Evolutionary conservation across 2,329 filamentous ascomycete species (phyloP).

Genomic region (Myotisia sp.): DNA sequence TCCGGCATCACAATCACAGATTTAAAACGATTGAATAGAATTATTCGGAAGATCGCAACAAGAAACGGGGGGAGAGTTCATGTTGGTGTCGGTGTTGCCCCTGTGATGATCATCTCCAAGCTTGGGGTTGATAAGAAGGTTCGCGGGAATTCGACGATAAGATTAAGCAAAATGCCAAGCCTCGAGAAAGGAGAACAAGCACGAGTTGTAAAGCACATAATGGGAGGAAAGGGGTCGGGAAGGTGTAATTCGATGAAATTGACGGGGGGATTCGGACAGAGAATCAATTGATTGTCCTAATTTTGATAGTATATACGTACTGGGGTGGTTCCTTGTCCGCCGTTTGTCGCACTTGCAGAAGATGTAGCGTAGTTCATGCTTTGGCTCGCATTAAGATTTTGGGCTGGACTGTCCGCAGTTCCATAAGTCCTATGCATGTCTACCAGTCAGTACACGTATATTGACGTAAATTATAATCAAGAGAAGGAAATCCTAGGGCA

Average conservation of each 20-base stretch:
- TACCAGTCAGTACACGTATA: too few species aligned
- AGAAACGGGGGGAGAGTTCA: too few species aligned
- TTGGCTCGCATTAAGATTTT: conserved; percentile 33
- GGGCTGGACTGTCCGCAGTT: conserved; percentile 8
- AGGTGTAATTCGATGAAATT: background rate
- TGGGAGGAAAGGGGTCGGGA: background rate
- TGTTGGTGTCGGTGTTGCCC: too few species aligned
- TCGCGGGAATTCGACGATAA: conserved; percentile 35
- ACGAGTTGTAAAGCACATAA: conserved; percentile 8
- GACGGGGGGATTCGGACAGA: conserved; percentile 14
- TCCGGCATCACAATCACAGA: conserved; percentile 32
- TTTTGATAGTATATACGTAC: conserved; percentile 21
- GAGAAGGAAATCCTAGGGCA: too few species aligned
- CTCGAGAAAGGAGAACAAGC: conserved; percentile 7
- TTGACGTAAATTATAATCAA: too few species aligned
- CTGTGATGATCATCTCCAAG: background rate
- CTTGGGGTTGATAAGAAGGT: conserved; percentile 26
- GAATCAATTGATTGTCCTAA: too few species aligned
- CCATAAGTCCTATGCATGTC: conserved; percentile 12
- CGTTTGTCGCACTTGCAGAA: conserved; percentile 50
- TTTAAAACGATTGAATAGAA: too few species aligned
- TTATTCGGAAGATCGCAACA: too few species aligned
- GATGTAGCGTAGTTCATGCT: conserved; percentile 49
- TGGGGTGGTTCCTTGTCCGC: conserved; percentile 42
- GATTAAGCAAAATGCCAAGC: conserved; percentile 31